Conservation (phyloP, 2,329 filamentous ascomycete species). For the Aspergillus sp. region DNA sequence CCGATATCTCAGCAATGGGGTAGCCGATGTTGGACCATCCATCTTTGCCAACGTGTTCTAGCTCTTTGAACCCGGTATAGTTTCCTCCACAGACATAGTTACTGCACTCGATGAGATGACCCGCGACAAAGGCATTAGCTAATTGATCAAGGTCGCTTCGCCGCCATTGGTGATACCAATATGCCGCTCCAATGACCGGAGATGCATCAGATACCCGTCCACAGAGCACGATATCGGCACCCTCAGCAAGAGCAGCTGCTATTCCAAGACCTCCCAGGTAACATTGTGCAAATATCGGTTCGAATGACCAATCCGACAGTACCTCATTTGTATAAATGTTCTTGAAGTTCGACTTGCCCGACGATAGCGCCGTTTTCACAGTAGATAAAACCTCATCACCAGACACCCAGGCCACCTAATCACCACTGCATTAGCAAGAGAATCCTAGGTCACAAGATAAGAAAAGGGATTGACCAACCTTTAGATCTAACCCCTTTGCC, state of each 20-base stretch:
- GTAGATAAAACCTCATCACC: constrained; percentile 46
- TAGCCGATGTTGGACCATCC: constrained; percentile 49
- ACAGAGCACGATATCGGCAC: constrained; percentile 47
- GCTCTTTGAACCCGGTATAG: constrained; percentile 43
- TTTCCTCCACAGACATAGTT: constrained; percentile 47
- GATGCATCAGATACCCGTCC: constrained; percentile 48
- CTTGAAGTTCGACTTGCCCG: constrained; percentile 37
- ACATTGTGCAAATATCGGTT: constrained; percentile 29
- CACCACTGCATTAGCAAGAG: not conserved
- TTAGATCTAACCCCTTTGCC: constrained; percentile 43
- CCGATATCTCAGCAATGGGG: constrained; percentile 48
- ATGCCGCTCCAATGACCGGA: constrained; percentile 43
- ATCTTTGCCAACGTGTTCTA: constrained; percentile 24
- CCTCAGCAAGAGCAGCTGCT: constrained; percentile 37
- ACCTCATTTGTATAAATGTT: constrained; percentile 41
- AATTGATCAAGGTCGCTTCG: constrained; percentile 37
- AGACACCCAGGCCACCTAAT: constrained; percentile 48
- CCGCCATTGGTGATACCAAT: constrained; percentile 46
- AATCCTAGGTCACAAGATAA: not conserved
- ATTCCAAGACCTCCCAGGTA: constrained; percentile 43
- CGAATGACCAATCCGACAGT: constrained; percentile 38
- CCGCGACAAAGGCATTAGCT: constrained; percentile 41
- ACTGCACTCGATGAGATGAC: constrained; percentile 42
- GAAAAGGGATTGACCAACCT: constrained; percentile 17
- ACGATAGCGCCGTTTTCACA: constrained; percentile 29